Evolutionary conservation across 306 rosid genomes (phyloP), one percentile per base, ranked within the genome.

Genomic region (Acacia confusa): DNA sequence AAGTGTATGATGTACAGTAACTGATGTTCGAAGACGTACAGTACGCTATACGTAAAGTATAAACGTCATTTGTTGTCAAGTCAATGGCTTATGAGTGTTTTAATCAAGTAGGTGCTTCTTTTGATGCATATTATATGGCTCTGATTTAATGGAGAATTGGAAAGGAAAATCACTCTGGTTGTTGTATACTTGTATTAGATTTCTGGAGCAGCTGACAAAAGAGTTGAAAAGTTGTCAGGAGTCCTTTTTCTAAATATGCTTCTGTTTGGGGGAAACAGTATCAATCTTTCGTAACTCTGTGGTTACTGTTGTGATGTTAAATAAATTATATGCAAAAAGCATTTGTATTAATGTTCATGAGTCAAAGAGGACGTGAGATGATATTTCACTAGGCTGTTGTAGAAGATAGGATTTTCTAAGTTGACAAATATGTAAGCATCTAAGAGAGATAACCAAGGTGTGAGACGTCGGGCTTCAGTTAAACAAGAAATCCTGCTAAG

Each of bases 291-390:
- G 65, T 12, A 11, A 25, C 8, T 24, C 17, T 60, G 7, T 58
- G 34, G 15, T 25, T 60, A 25, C 30, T 55, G 25, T 45, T 60
- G 72, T n/a, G 63, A 32, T 34, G 52, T 58, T 72, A 60, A 27
- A n/a, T n/a, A n/a, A 75, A 65, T 9, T 41, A 47, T 68, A 28
- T 57, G 32, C 16, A 57, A 36, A 47, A 13, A 38, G 50, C 20
- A 24, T 34, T 72, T 57, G 45, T 20, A 41, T 6, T 79, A 30
- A 7, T 79, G 78, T 70, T 79, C 50, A 43, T 28, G 72, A 60
- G 12, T 60, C 83, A 30, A 71, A 71, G 72, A 44, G 47, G 68
- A 45, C 27, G 30, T 36, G 63, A 40, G 67, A 64, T 36, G 17
- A 40, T 25, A 55, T 41, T 70, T 45, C 65, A 63, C 52, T 36